These are phyloP conservation scores for Hepatocystis sp. DNA, from an alignment of 169 alveolate species.

Conservation along the genomic window DNA sequence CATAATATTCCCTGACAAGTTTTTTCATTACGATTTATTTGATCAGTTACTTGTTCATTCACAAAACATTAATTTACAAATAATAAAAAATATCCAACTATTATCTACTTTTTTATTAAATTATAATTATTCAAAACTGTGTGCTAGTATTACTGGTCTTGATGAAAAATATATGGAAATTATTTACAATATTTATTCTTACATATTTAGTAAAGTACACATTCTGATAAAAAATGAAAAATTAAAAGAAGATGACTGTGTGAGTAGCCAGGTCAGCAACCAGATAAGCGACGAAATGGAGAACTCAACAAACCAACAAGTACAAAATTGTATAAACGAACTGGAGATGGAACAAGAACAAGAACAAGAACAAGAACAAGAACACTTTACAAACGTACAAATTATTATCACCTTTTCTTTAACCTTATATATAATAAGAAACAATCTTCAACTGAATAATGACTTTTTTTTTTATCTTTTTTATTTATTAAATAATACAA, in stretches of 20 bases:
- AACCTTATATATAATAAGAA: slow-evolving; percentile 33
- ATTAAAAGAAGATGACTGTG: too few species aligned
- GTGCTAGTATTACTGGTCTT: not conserved
- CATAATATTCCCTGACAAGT: not conserved
- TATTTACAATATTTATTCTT: slow-evolving; percentile 36
- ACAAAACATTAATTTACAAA: slow-evolving; percentile 3
- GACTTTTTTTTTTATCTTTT: slow-evolving; percentile 40
- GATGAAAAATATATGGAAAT: slow-evolving; percentile 54
- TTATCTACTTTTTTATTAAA: slow-evolving; percentile 36
- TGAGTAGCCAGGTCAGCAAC: too few species aligned
- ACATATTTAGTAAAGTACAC: not conserved
- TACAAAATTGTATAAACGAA: too few species aligned
- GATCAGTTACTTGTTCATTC: not conserved
- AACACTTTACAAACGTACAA: slow-evolving; percentile 20
- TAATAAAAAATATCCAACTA: slow-evolving; percentile 29
- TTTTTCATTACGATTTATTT: not conserved
- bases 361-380: too few species aligned
- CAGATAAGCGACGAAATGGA: too few species aligned
- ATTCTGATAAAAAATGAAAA: slow-evolving; percentile 7
- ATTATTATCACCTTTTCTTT: slow-evolving; percentile 43
- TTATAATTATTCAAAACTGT: slow-evolving; percentile 42
- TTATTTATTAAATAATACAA: slow-evolving; percentile 19
- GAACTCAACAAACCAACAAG: too few species aligned
- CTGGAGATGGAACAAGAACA: too few species aligned
- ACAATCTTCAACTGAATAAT: slow-evolving; percentile 23